A percentile compares a stretch with the other conserved stretches of the same genome.
Conservation (phyloP, 176 grass and related monocot genomes). For the Cymbopogon citratus region DNA sequence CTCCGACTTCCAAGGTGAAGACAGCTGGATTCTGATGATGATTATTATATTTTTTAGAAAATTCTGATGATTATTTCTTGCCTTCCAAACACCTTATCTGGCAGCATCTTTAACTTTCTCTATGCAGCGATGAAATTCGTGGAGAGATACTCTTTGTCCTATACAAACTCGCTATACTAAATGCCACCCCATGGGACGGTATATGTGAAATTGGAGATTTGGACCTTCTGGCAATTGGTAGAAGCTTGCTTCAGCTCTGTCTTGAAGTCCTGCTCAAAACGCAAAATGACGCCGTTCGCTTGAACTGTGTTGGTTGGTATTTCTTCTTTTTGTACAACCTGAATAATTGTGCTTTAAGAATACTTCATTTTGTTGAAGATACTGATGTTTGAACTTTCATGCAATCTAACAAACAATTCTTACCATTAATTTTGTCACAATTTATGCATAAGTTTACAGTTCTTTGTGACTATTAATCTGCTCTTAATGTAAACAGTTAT, state of each 20-base stretch:
- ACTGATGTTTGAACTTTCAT: neutral
- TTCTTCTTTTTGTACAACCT: neutral
- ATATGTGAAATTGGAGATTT: constrained; percentile 29
- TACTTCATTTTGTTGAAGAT: neutral
- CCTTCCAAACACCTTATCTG: neutral
- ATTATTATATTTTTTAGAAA: no score
- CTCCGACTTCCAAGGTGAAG: constrained; percentile 80
- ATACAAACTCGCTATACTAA: constrained; percentile 68
- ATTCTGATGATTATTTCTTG: constrained; percentile 17
- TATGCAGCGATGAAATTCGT: constrained; percentile 75
- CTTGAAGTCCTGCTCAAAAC: constrained; percentile 87
- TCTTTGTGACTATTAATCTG: constrained; percentile 6
- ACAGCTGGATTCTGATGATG: constrained; percentile 18
- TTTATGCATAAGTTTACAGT: neutral
- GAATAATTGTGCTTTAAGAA: neutral
- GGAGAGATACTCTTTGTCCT: constrained; percentile 87
- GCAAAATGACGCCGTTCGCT: constrained; percentile 77
- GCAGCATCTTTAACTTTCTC: constrained; percentile 32
- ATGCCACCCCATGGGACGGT: constrained; percentile 69
- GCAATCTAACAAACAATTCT: neutral
- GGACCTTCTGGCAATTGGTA: constrained; percentile 38
- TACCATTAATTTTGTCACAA: neutral
- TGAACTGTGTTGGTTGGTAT: constrained; percentile 89
- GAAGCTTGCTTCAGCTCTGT: constrained; percentile 48
- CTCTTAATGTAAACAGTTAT: constrained; percentile 1